Base-by-base conservation (phyloP, 148 eudicot genomes). In the Simmondsia chinensis region DNA sequence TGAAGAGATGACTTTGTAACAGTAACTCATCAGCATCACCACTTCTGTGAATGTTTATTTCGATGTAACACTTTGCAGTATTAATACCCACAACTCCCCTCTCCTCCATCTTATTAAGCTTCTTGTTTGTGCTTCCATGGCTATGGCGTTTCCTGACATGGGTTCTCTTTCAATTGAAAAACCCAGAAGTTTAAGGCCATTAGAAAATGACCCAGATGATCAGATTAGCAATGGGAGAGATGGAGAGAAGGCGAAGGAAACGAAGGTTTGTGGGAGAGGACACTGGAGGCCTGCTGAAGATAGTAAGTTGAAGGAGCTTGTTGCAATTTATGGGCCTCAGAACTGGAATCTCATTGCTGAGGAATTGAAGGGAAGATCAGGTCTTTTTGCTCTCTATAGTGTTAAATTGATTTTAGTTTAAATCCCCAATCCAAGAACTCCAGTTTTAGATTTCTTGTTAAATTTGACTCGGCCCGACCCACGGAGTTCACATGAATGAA, bases 251-350 rank as follows among this genome's bases (percentile, higher is more conserved):
- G n/a, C n/a, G n/a, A 63, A 41, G 39, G 59, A 38, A 37, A 69
- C 52, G 5, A 85, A 81, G 64, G 58, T 69, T 2, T 81, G 86
- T 66, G 68, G 74, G 1, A 77, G 95, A 68, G 95, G 95, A 6
- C 95, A 85, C 47, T 85, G 95, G 95, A 75, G 86, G 33, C 91
- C 91, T 11, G 74, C 80, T 9, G 95, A 85, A 26, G 95, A 85
- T 41, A 41, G 68, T 18, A 81, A 75, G 24, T 83, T 85, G 16
- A 75, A 52, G 29, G 86, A 85, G 37, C 89, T 85, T 72, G 95
- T 85, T 28, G 69, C 79, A 9, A 57, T 73, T 31, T 85, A 77
- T 56, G 89, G 95, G 52, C 95, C 95, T 37, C 89, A 77, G 46
- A 85, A 80, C 39, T 85, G 95, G 95, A 85, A 85, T 46, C 76